Base-by-base conservation (phyloP, 2,329 filamentous ascomycete species). In the Hymenoscyphus scutula region DNA sequence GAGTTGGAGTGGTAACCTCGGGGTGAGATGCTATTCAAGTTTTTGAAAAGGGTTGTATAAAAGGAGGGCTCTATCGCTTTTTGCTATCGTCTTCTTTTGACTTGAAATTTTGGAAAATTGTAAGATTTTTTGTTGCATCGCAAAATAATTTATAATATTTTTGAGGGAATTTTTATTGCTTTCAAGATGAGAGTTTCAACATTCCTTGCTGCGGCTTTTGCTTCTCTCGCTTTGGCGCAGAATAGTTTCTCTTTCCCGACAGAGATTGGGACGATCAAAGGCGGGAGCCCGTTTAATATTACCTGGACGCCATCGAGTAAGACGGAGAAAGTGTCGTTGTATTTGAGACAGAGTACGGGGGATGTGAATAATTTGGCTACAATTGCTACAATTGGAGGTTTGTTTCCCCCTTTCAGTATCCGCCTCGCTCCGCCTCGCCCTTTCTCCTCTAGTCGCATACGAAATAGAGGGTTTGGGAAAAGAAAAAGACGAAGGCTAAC, bases 161-260 rank as follows among this genome's bases (percentile, higher is more conserved):
- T 37, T 1, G n/a, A n/a, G n/a, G n/a, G n/a, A n/a, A n/a, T 45
- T 23, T 23, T 8, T 23, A 19, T 45, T 19, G 3, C 15, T 15
- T 27, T 27, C 8, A 69, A 63, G 10, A 72, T 71, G 69, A 67
- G 59, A 13, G 67, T 67, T 68, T 67, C 66, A n/a, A 61, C 58
- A n/a, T 30, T 60, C 3, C 23, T 34, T 19, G 11, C 64, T 19
- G 23, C 32, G 25, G 32, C 67, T 23, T 64, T 61, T 13, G 58
- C 63, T 17, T 45, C 68, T n/a, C 62, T 67, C 3, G 48, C 61
- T 5, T 45, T 65, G 1, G 63, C 58, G 17, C 45, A 61, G 8
- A 72, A 71, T 59, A 62, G 67, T 4, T 72, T 73, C 60, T 63
- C 67, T 4, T 68, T 69, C 58, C 66, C 63, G 0, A 58, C 62